Conservation (phyloP, 805 yeast species). For the Candida pseudofarinosa region DNA sequence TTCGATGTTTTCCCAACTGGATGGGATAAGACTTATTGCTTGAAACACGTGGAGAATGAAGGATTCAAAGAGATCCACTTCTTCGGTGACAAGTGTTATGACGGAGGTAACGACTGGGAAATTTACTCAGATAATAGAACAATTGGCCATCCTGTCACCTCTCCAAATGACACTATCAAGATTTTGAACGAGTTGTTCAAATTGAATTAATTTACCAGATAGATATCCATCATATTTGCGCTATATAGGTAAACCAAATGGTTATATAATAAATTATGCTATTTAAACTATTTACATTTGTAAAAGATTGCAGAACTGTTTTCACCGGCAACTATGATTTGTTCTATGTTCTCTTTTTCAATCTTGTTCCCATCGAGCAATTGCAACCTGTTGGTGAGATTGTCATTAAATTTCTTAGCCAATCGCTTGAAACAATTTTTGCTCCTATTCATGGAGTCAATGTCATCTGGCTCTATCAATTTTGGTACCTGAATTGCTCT, state of each 20-base stretch:
- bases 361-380: slow-evolving; percentile 27
- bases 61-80: slow-evolving; percentile 87
- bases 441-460: slow-evolving; percentile 9
- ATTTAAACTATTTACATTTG: slow-evolving; percentile 19
- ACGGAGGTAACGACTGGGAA: slow-evolving; percentile 99
- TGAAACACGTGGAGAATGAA: slow-evolving; percentile 85
- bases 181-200: slow-evolving; percentile 81
- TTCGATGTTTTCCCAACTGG: slow-evolving; percentile 99
- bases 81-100: slow-evolving; percentile 96
- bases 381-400: slow-evolving; percentile 43
- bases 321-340: slow-evolving; percentile 60
- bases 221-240: background rate
- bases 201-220: slow-evolving; percentile 24
- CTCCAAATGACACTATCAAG: slow-evolving; percentile 84
- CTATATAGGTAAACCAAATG: background rate
- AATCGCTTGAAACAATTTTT: slow-evolving; percentile 17
- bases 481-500: slow-evolving; percentile 53
- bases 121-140: slow-evolving; percentile 90
- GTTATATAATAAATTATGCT: background rate
- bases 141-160: slow-evolving; percentile 87
- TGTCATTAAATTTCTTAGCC: slow-evolving; percentile 27
- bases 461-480: slow-evolving; percentile 51
- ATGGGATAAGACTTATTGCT: slow-evolving; percentile 99
- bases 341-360: slow-evolving; percentile 36
- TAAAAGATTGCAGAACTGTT: slow-evolving; percentile 63